Base-by-base conservation (phyloP, 1,139 yeast genomes). In the Torulaspora pretoriensis region DNA sequence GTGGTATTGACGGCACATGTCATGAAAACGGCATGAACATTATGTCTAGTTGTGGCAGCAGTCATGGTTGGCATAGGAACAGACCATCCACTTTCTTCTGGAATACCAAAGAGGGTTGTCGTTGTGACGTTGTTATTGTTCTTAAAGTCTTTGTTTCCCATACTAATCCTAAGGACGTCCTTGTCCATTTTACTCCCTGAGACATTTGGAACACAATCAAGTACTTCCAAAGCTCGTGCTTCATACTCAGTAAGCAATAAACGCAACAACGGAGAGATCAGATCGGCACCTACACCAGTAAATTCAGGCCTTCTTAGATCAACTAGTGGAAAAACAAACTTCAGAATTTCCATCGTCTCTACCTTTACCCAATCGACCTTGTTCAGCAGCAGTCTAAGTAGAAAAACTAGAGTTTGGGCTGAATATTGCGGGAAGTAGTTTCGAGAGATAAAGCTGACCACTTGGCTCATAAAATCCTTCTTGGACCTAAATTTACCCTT, bases 31-130 rank as follows among this genome's bases (percentile, higher is more conserved):
- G 97, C 90, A 64, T 92, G 97, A 1, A 94, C 95, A 60, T 94
- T 92, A 61, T 86, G 87, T 52, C 97, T 72, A 0, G 97, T 87
- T 9, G 84, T 78, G 0, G 95, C 83, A 0, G 97, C 88, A 0
- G 95, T 83, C 28, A 86, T 80, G 0, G 90, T 86, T 0, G 97
- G 96, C 92, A 86, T 84, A 2, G 97, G 95, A 39, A 94, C 81
- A 0, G 97, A 83, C 99, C 99, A 94, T 1, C 99, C 99, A 60
- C 83, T 81, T n/a, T 87, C 96, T 49, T 89, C 96, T 0, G 98
- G 98, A 17, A 90, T 82, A 12, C 98, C 98, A 70, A 89, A 94
- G 45, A 92, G 70, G 7, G 22, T 19, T 0, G 97, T 88, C 0
- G 95, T 92, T 1, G 95, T 83, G 54, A 79, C 81, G 54, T 86